Evolutionary conservation across 2,329 filamentous ascomycete species (phyloP), one percentile per base, ranked within the genome.

Genomic region (Fusarium ramigenum): DNA sequence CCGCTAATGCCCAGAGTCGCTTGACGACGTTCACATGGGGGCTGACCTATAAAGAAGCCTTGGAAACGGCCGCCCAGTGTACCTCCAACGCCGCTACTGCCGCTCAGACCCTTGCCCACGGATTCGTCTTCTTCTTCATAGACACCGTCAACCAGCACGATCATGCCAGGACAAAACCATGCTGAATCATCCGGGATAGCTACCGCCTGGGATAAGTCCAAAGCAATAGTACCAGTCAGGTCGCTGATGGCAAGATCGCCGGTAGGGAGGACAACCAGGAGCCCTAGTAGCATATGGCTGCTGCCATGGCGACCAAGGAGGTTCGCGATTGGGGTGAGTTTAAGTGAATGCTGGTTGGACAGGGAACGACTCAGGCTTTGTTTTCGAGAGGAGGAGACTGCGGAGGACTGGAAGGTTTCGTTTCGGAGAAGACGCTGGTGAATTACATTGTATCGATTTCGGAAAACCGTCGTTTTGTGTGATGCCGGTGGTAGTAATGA

Each of bases 91-190:
- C 96, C 96, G 53, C 90, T 92, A 72, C 90, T 93, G 9, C 93
- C 92, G 57, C 93, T 93, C 9, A 97, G 86, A 0, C 90, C 91
- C 25, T 91, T 91, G 21, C 92, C 91, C 4, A 87, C 84, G 25
- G 90, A 91, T 70, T 91, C 89, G 69, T 95, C 94, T 76, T 97
- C 95, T 80, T 98, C 96, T 80, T 97, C 95, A 79, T 99, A 99
- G n/a, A 96, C 91, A 11, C 96, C 96, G 78, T 99, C 96, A 1
- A 98, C 90, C 0, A 99, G 87, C 7, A 98, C 93, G 53, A 99
- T 93, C 95, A 98, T 98, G 7, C 97, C 97, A 0, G 96, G 95
- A 9, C 92, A 91, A 79, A 98, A 98, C 93, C 95, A 99, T 8
- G 93, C 92, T 30, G 93, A 94, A 78, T 96, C 92, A 68, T 94